Percentiles rank a stretch among this genome's conserved stretches.
phyloP scores from a whole-genome alignment of 176 grass and related monocot species.

The Hyparrhenia diplandra region DNA sequence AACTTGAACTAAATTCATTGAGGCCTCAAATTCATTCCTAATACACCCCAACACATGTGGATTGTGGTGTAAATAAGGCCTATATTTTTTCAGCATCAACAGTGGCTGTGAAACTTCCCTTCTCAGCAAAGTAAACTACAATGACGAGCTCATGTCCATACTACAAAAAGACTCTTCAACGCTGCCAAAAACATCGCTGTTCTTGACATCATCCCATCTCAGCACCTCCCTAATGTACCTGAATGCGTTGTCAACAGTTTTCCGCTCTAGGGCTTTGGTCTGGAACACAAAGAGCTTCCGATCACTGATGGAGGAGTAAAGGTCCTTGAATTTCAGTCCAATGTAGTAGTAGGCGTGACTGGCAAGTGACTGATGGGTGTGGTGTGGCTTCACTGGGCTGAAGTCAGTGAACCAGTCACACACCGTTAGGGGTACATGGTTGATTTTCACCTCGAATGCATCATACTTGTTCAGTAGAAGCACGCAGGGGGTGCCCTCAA shows the following conservation, averaged over 20 bases:
- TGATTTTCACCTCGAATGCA: too few species aligned
- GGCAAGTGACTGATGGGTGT: slow-evolving; percentile 25
- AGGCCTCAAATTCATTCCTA: too few species aligned
- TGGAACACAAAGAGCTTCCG: slow-evolving; percentile 70
- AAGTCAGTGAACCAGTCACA: too few species aligned
- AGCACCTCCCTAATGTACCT: slow-evolving; percentile 64
- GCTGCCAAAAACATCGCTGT: slow-evolving; percentile 41
- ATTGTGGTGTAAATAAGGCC: too few species aligned
- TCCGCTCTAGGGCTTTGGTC: slow-evolving; percentile 46
- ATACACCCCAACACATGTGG: too few species aligned
- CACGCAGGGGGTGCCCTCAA: too few species aligned
- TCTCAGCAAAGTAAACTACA: not conserved
- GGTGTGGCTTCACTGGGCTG: too few species aligned
- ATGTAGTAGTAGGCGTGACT: slow-evolving; percentile 70
- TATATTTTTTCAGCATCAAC: too few species aligned
- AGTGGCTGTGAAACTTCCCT: not conserved
- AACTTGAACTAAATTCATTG: too few species aligned
- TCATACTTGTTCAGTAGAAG: too few species aligned
- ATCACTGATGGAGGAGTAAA: slow-evolving; percentile 43
- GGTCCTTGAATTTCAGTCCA: slow-evolving; percentile 64
- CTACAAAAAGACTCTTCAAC: slow-evolving; percentile 54
- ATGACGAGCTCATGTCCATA: slow-evolving; percentile 48
- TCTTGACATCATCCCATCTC: slow-evolving; percentile 58
- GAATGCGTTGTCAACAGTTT: slow-evolving; percentile 48
- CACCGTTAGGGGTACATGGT: too few species aligned